Percentiles rank a stretch among this genome's conserved stretches.
Evolutionary conservation across 306 rosid genomes (phyloP).

Genomic region (Mimosa pudica): DNA sequence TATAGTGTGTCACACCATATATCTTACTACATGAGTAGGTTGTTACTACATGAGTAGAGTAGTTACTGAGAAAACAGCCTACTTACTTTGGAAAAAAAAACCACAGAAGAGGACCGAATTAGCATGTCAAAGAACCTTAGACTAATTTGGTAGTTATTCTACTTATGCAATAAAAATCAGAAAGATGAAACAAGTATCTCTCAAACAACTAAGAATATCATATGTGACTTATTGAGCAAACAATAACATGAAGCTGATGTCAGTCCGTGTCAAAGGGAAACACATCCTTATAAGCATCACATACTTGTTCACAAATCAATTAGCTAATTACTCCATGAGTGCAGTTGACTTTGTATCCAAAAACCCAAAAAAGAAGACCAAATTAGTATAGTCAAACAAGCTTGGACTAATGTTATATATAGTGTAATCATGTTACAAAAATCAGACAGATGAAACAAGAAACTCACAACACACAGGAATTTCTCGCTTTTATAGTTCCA

Average conservation of each 20-base stretch:
- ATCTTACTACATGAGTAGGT: too few species aligned
- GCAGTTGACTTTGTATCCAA: not conserved
- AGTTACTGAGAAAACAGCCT: too few species aligned
- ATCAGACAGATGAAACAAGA: not conserved
- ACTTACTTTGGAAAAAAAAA: too few species aligned
- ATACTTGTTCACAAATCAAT: not conserved
- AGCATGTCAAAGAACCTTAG: too few species aligned
- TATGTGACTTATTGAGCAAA: not conserved
- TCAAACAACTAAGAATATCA: not conserved
- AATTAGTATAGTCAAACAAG: not conserved
- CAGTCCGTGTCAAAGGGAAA: not conserved
- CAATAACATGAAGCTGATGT: not conserved
- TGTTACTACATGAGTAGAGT: too few species aligned
- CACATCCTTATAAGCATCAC: not conserved
- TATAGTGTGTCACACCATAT: too few species aligned
- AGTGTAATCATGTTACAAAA: not conserved
- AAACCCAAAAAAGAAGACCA: not conserved
- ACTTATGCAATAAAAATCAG: too few species aligned
- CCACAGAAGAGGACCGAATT: too few species aligned
- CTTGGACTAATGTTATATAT: not conserved
- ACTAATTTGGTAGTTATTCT: too few species aligned
- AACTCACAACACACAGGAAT: not conserved
- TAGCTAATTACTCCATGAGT: not conserved
- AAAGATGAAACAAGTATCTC: too few species aligned
- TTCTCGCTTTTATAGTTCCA: not conserved